Evolutionary conservation across 768 basidiomycete species (phyloP).

Genomic region (Tylopilus balloui): DNA sequence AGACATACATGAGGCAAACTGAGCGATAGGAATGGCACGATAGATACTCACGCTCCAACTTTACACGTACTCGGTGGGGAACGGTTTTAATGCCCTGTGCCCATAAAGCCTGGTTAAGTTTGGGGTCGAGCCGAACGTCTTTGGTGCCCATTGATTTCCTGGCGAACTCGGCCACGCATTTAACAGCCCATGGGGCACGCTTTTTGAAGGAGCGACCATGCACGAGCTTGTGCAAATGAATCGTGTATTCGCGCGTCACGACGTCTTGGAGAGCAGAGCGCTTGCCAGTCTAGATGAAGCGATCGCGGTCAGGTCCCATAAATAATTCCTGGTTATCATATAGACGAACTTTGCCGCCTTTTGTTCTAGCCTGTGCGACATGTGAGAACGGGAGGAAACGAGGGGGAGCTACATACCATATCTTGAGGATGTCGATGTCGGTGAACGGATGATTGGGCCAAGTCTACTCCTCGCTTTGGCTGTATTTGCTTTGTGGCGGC

Average conservation of each 20-base stretch:
- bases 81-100: constrained; percentile 89
- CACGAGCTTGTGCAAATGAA: constrained; percentile 94
- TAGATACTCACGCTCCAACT: constrained; percentile 77
- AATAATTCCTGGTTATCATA: constrained; percentile 21
- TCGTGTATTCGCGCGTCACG: constrained; percentile 97
- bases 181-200: constrained; percentile 94
- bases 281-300: constrained; percentile 60
- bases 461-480: constrained; percentile 19
- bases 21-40: not conserved
- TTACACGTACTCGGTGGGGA: constrained; percentile 86
- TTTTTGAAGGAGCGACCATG: constrained; percentile 95
- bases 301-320: constrained; percentile 3
- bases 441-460: constrained; percentile 38
- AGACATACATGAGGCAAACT: not conserved
- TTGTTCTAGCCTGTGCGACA: constrained; percentile 38
- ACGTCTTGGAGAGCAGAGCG: constrained; percentile 98
- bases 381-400: constrained; percentile 11
- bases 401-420: constrained; percentile 48
- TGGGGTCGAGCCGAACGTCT: constrained; percentile 92
- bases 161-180: constrained; percentile 89
- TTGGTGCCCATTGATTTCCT: constrained; percentile 92
- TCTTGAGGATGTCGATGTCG: constrained; percentile 62
- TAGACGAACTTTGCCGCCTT: constrained; percentile 27
- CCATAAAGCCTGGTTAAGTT: constrained; percentile 96
- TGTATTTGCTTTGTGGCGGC: constrained; percentile 38